Evolutionary conservation across 768 basidiomycete species (phyloP), one percentile per base, ranked within the genome.

Genomic region (Suillus fuscotomentosus): DNA sequence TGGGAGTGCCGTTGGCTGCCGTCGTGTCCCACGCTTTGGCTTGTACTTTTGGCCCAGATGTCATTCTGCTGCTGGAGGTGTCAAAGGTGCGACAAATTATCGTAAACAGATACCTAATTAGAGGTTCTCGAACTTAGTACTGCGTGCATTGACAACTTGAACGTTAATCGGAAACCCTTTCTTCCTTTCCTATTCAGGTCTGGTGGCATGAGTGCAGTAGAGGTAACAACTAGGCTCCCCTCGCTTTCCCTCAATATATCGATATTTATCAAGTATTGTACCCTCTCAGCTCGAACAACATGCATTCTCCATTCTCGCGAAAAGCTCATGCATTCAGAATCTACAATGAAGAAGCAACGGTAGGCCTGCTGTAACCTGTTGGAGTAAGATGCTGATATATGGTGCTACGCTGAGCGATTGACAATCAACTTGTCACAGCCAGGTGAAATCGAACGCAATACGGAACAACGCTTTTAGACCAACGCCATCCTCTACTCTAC

Each of bases 401-500:
- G 64, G 6, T 68, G 73, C 31, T 80, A 82, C 60, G 81, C 74
- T 15, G 70, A 70, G 17, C 67, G 77, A 57, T 86, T 83, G 84
- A 76, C 68, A 5, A 65, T 78, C 48, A 72, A 83, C 54, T 67
- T 71, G 27, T 60, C 66, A 24, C 63, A 75, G 61, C 63, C 76
- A 62, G 60, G 73, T 24, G 73, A 78, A 61, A 68, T 86, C 3
- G 75, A 78, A 20, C 68, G 74, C 31, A 87, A 86, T 70, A 77
- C 86, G 17, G 84, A 86, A 67, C 86, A 91, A 71, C 67, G 90
- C 11, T 71, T 75, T 2, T 89, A 86, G 84, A 73, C 80, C 45
- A 80, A 78, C 53, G 73, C 72, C 0, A 67, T 88, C 15, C 76
- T 87, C 24, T 90, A 85, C 68, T 85, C 81, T 3, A 75, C 87